These are phyloP conservation scores for Beauveria brongniartii DNA, from an alignment of 2,329 filamentous ascomycete genomes.

Conservation along the genomic window DNA sequence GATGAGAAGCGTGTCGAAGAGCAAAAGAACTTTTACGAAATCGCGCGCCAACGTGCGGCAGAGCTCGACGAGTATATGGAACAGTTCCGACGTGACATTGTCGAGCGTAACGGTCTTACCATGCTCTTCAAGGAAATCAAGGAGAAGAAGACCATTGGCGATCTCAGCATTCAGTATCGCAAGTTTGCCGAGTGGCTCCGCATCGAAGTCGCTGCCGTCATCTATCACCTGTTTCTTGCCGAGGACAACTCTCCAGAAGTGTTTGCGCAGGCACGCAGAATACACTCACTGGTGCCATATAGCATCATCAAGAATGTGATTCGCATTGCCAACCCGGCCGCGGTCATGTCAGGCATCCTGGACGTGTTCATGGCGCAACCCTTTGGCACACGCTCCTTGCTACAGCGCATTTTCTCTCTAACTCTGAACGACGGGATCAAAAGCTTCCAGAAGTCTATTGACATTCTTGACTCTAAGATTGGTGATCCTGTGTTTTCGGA, in stretches of 20 bases:
- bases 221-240: slow-evolving; percentile 94
- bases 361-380: slow-evolving; percentile 95
- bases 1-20: slow-evolving; percentile 87
- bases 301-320: slow-evolving; percentile 94
- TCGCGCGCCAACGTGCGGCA: slow-evolving; percentile 79
- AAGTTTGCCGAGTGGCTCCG: slow-evolving; percentile 98
- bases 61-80: slow-evolving; percentile 99
- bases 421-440: slow-evolving; percentile 86
- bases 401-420: slow-evolving; percentile 91
- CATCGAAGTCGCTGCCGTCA: slow-evolving; percentile 91
- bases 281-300: slow-evolving; percentile 92
- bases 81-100: slow-evolving; percentile 62
- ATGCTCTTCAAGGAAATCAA: slow-evolving; percentile 90
- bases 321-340: slow-evolving; percentile 88
- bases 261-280: slow-evolving; percentile 87
- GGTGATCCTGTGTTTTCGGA: slow-evolving; percentile 70
- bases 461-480: slow-evolving; percentile 67
- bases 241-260: slow-evolving; percentile 97
- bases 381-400: slow-evolving; percentile 78
- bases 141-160: slow-evolving; percentile 76
- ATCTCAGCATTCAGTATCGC: slow-evolving; percentile 89
- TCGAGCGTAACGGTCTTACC: slow-evolving; percentile 74
- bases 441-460: slow-evolving; percentile 79
- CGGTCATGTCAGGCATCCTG: slow-evolving; percentile 91
- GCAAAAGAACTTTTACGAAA: slow-evolving; percentile 90